These are phyloP conservation scores for Penicillium crystallinum DNA, from an alignment of 495 filamentous ascomycete genomes.

Conservation along the genomic window DNA sequence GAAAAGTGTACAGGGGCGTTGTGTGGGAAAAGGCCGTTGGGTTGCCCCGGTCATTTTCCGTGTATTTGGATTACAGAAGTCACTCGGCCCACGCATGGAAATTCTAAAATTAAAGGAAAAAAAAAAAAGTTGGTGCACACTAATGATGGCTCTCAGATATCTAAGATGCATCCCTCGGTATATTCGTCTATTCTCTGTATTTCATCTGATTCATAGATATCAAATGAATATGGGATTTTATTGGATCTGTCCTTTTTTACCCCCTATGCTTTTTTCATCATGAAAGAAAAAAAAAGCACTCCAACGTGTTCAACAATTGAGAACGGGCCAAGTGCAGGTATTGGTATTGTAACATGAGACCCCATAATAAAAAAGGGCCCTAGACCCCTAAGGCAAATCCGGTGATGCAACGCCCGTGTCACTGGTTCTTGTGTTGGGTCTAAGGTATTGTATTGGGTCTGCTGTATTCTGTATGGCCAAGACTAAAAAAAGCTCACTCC, in stretches of 20 bases:
- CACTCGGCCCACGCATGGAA: not conserved
- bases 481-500: slow-evolving; percentile 20
- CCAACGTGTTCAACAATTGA: not conserved
- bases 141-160: not conserved
- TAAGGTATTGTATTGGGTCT: not conserved
- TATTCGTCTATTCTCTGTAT: no score
- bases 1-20: slow-evolving; percentile 17
- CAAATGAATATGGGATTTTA: no score
- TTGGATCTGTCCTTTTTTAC: no score
- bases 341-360: slow-evolving; percentile 14
- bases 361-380: slow-evolving; percentile 10
- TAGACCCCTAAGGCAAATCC: slow-evolving; percentile 8
- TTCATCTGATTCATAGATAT: no score
- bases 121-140: not conserved
- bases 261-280: no score
- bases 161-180: not conserved
- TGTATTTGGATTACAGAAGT: slow-evolving; percentile 5
- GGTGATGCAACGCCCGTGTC: slow-evolving; percentile 29
- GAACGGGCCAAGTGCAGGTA: not conserved
- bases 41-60: slow-evolving; percentile 7
- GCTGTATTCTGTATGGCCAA: not conserved
- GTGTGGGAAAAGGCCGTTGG: slow-evolving; percentile 16
- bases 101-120: slow-evolving; percentile 3
- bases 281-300: no score
- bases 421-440: slow-evolving; percentile 8